A percentile compares a stretch with the other conserved stretches of the same genome.
Conservation (phyloP, 2,329 filamentous ascomycete genomes). For the Kalaharituber pfeilii region DNA sequence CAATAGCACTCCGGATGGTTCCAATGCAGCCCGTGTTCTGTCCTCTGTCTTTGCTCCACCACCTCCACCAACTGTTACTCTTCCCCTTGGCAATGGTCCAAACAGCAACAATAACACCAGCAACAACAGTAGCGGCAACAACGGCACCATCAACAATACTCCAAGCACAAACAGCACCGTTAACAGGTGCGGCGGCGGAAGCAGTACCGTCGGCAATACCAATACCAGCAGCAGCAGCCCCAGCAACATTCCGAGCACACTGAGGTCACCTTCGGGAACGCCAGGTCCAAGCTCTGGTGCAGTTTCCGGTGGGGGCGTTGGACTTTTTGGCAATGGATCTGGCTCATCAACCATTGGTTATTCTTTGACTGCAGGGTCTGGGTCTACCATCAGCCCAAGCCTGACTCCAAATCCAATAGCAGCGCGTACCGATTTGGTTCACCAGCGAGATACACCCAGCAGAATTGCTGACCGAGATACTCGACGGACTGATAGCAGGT, state of each 20-base stretch:
- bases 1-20: neutral
- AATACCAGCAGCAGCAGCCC: neutral
- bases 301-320: neutral
- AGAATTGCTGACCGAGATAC: neutral
- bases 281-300: neutral
- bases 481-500: neutral
- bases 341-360: neutral
- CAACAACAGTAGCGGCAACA: neutral
- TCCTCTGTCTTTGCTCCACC: neutral
- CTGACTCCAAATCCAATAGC: neutral
- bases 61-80: neutral
- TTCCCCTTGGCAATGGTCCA: neutral
- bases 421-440: neutral
- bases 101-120: neutral
- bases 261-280: neutral
- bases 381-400: neutral
- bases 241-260: neutral
- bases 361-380: neutral
- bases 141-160: neutral
- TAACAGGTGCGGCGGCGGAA: too few relatives aligned
- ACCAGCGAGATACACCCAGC: neutral
- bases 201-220: too few relatives aligned
- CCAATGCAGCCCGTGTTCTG: neutral
- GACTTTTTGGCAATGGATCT: slow-evolving; percentile 1
- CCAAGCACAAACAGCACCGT: neutral